phyloP scores from a whole-genome alignment of 2,329 filamentous ascomycete species.

The Cladosporium velox region DNA sequence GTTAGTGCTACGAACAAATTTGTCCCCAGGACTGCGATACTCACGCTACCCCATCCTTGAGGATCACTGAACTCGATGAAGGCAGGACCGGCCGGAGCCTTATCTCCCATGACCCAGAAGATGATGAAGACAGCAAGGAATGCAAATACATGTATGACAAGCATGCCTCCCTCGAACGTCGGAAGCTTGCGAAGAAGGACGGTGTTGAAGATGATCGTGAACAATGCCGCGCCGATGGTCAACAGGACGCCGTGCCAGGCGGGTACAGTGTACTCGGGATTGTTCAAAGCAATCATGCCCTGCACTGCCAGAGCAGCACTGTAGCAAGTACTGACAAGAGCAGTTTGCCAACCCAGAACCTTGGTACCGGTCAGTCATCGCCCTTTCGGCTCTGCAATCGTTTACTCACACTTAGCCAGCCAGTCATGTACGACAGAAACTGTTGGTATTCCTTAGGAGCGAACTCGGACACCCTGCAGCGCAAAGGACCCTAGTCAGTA shows the following conservation, averaged over 20 bases:
- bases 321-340: conserved; percentile 1
- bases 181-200: conserved; percentile 23
- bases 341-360: conserved; percentile 13
- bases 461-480: conserved; percentile 31
- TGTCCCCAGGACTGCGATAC: not conserved
- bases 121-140: conserved; percentile 25
- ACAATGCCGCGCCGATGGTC: conserved; percentile 13
- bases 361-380: not conserved
- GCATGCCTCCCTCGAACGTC: conserved; percentile 23
- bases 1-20: not conserved
- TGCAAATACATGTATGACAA: conserved; percentile 23
- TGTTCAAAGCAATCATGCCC: conserved; percentile 45
- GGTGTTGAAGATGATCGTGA: conserved; percentile 26
- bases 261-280: conserved; percentile 41
- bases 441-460: conserved; percentile 34
- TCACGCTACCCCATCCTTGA: conserved; percentile 41
- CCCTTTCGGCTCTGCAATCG: not conserved
- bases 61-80: conserved; percentile 38
- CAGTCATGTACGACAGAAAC: conserved; percentile 27
- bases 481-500: too few relatives aligned
- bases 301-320: conserved; percentile 6
- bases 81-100: not conserved
- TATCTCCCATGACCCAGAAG: conserved; percentile 24
- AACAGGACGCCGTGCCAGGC: conserved; percentile 48
- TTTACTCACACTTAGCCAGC: conserved; percentile 37